Evolutionary conservation across 140 eudicot genomes (phyloP).

Genomic region (Erigeron philadelphicus): DNA sequence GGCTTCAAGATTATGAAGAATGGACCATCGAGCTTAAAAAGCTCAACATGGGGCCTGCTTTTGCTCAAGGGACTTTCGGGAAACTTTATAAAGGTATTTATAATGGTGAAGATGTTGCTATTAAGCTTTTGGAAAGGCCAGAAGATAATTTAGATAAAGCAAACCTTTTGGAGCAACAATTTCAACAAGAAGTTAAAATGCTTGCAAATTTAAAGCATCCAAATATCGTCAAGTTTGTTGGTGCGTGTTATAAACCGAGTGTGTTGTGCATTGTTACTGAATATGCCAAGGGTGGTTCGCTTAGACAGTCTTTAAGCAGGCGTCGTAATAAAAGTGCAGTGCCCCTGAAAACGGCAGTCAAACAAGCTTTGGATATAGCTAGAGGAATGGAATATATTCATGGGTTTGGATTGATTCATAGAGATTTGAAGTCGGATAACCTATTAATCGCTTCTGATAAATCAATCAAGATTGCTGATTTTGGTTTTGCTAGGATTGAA

Average conservation of each 20-base stretch:
- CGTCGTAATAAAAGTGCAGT: conserved; percentile 53
- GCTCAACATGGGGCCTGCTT: conserved; percentile 71
- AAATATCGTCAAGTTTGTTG: conserved; percentile 71
- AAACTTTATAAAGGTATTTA: conserved; percentile 74
- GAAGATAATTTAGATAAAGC: conserved; percentile 61
- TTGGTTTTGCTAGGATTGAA: conserved; percentile 74
- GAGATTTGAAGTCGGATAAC: conserved; percentile 75
- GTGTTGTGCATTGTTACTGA: conserved; percentile 93
- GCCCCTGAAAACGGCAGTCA: conserved; percentile 70
- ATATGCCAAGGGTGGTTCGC: conserved; percentile 86
- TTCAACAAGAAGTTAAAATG: conserved; percentile 85
- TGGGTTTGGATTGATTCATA: conserved; percentile 61
- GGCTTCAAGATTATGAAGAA: conserved; percentile 62
- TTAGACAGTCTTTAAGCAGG: conserved; percentile 61
- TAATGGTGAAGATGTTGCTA: conserved; percentile 77
- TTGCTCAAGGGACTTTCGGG: conserved; percentile 87
- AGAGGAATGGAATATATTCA: conserved; percentile 76
- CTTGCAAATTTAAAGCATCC: conserved; percentile 70
- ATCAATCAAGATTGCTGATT: conserved; percentile 73
- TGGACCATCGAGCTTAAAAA: conserved; percentile 68
- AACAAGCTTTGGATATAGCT: conserved; percentile 84
- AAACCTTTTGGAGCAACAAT: conserved; percentile 71
- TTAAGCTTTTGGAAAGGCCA: conserved; percentile 77
- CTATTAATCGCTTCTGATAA: conserved; percentile 57
- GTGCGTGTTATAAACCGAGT: conserved; percentile 82